These are phyloP conservation scores for Canavalia ensiformis DNA, from an alignment of 306 rosid genomes.

Conservation along the genomic window DNA sequence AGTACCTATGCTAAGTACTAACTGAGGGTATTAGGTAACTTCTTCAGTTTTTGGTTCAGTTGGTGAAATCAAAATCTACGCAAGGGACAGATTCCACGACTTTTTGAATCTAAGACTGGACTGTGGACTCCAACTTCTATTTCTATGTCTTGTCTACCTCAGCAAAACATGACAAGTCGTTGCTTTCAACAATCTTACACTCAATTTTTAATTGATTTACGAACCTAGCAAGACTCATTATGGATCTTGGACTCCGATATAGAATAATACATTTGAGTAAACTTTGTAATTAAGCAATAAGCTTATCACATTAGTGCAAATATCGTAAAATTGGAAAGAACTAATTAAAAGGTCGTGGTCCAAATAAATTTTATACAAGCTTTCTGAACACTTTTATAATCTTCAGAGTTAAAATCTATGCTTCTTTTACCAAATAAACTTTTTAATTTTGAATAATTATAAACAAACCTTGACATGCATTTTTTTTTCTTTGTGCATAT, in stretches of 20 bases:
- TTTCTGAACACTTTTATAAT: not conserved
- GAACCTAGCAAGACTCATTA: not conserved
- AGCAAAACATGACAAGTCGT: no score
- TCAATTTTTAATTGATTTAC: not conserved
- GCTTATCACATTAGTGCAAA: no score
- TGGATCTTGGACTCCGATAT: not conserved
- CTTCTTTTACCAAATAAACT: no score
- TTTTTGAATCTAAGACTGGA: not conserved
- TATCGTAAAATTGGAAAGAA: not conserved
- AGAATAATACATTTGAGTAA: no score
- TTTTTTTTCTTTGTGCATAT: not conserved
- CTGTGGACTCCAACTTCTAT: no score
- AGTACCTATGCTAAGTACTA: no score
- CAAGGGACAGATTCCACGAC: not conserved
- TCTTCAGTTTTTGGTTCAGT: not conserved
- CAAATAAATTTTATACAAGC: not conserved
- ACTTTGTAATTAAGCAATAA: no score
- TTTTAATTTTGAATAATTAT: no score
- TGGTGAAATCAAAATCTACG: conserved; percentile 14
- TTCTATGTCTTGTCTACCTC: no score
- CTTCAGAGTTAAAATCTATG: not conserved
- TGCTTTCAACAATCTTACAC: not conserved
- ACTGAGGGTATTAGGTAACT: not conserved
- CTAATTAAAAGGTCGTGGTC: no score
- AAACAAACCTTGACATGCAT: no score